These are phyloP conservation scores for Obba rivulosa DNA, from an alignment of 768 basidiomycete genomes.

Conservation along the genomic window DNA sequence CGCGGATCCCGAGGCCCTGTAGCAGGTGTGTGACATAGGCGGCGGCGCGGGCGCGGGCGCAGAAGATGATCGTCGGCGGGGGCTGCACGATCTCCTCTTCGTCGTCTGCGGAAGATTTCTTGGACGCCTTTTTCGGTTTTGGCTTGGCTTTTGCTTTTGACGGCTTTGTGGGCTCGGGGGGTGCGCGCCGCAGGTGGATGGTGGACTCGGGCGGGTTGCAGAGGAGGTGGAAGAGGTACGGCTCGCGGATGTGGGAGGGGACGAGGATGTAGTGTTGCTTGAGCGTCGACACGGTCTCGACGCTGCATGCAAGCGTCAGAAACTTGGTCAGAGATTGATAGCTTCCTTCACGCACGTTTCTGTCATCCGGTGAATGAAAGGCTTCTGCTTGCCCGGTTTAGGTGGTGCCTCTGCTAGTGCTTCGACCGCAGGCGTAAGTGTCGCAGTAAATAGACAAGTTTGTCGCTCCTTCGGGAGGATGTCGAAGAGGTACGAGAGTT, in stretches of 20 bases:
- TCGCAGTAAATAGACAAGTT: slow-evolving; percentile 96
- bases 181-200: slow-evolving; percentile 55
- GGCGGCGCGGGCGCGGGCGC: slow-evolving; percentile 75
- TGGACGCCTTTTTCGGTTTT: slow-evolving; percentile 26
- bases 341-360: slow-evolving; percentile 48
- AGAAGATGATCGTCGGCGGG: slow-evolving; percentile 96
- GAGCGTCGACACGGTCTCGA: slow-evolving; percentile 85
- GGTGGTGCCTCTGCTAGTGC: slow-evolving; percentile 67
- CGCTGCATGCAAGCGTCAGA: slow-evolving; percentile 35
- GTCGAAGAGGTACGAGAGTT: slow-evolving; percentile 72
- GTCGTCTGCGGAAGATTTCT: slow-evolving; percentile 31
- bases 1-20: slow-evolving; percentile 74
- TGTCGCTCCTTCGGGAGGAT: slow-evolving; percentile 82
- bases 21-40: slow-evolving; percentile 83
- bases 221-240: slow-evolving; percentile 85
- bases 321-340: background rate
- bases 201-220: slow-evolving; percentile 84
- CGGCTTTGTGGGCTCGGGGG: slow-evolving; percentile 45
- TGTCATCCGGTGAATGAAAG: slow-evolving; percentile 79
- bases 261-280: slow-evolving; percentile 89
- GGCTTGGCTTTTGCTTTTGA: slow-evolving; percentile 23
- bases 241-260: slow-evolving; percentile 91
- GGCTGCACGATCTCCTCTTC: slow-evolving; percentile 63
- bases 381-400: slow-evolving; percentile 75
- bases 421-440: slow-evolving; percentile 83